Percentiles rank a stretch among this genome's conserved stretches.
phyloP scores from a whole-genome alignment of 352 stramenopile species.

The Phytophthora crassamura region DNA sequence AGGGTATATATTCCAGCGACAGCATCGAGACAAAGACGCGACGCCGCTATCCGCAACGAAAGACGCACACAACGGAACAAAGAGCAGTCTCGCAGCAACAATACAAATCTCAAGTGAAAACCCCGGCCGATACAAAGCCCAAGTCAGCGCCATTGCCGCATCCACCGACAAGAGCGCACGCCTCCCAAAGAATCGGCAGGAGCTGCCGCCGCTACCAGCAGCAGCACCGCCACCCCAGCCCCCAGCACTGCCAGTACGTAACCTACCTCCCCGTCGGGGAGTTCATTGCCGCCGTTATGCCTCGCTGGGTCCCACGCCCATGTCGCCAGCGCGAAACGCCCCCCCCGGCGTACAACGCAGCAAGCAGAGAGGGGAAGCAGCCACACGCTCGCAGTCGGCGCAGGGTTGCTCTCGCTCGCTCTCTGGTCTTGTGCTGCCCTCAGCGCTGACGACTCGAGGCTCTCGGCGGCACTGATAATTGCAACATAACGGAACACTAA shows the following conservation, averaged over 20 bases:
- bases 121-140: slow-evolving; percentile 29
- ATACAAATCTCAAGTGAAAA: slow-evolving; percentile 34
- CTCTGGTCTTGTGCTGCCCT: neutral
- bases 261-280: too few species aligned
- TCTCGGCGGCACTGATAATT: neutral
- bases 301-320: too few species aligned
- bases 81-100: slow-evolving; percentile 36
- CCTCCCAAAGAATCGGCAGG: neutral
- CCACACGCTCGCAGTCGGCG: neutral
- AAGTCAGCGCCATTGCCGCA: slow-evolving; percentile 22
- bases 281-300: too few species aligned
- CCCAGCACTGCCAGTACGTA: too few species aligned
- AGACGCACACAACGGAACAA: slow-evolving; percentile 33
- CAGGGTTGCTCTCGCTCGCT: neutral
- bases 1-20: neutral
- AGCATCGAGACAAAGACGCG: neutral
- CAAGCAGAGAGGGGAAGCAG: too few species aligned
- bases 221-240: neutral
- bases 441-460: neutral
- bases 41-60: slow-evolving; percentile 22
- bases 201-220: neutral
- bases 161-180: slow-evolving; percentile 17
- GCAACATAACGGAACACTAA: slow-evolving; percentile 25
- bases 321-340: too few species aligned
- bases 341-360: too few species aligned